Evolutionary conservation across 73 alveolate genomes (phyloP), one percentile per base, ranked within the genome.

Genomic region (Durusdinium trenchii): DNA sequence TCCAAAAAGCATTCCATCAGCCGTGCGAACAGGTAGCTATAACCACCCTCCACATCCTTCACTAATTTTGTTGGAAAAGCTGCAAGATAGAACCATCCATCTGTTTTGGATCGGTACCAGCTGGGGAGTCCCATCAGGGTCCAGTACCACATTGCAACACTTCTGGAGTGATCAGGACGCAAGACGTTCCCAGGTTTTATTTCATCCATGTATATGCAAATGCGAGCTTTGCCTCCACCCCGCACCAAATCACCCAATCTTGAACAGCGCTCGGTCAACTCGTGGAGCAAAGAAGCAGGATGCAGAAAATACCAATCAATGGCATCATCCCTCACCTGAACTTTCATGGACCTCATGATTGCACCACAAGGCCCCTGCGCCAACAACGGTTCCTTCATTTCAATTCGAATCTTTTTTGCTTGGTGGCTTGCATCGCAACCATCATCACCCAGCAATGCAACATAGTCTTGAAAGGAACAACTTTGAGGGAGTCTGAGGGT

Each of bases 361-460:
- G 54, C 40, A 38, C 85, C 85, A 73, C 85, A 32, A 73, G 85
- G 54, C n/a, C 85, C 85, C n/a, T 73, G 54, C 40, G 40, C 16
- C 40, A 40, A 23, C n/a, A 60, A 32, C 73, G n/a, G 18, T 23
- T 60, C 73, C 30, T 60, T 32, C 30, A 60, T 60, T 23, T 60
- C 30, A 23, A 2, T 32, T 1, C 73, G 73, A 23, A 60, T 23
- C 30, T 60, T 60, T 32, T 60, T 60, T 60, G n/a, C 30, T 60
- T 60, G 73, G 73, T 60, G 73, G 18, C 73, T 32, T 23, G 73
- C 18, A 60, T 60, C 73, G 18, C 30, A 23, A 23, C 30, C 73
- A 60, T 32, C 30, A 60, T 60, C 73, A 23, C 73, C 73, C 73
- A 23, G 18, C 4, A 32, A 1, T 60, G 18, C 30, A 32, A 60